A percentile compares a stretch with the other conserved stretches of the same genome.
These are phyloP conservation scores for Zygotorulaspora florentina DNA, from an alignment of 805 yeast genomes.

Conservation along the genomic window DNA sequence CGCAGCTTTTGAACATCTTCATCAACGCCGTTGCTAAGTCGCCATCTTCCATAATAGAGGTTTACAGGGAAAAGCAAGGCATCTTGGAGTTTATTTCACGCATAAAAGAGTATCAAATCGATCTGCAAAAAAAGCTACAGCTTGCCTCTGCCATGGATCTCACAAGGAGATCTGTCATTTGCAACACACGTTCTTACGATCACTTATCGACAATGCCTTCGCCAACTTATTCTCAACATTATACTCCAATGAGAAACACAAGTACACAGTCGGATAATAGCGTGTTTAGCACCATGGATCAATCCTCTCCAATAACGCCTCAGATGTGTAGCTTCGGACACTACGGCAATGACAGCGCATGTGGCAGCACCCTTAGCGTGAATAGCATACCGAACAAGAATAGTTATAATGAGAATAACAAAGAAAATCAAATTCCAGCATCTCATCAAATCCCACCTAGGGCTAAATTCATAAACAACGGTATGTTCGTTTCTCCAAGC, in stretches of 20 bases:
- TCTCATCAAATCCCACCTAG: constrained; percentile 27
- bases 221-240: constrained; percentile 29
- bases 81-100: constrained; percentile 22
- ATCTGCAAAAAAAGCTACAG: constrained; percentile 27
- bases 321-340: constrained; percentile 31
- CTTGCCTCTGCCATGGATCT: constrained; percentile 27
- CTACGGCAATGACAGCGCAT: constrained; percentile 25
- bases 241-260: constrained; percentile 33
- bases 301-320: constrained; percentile 34
- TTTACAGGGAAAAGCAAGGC: constrained; percentile 25
- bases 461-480: constrained; percentile 28
- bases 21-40: constrained; percentile 23
- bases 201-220: constrained; percentile 27
- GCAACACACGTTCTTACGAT: constrained; percentile 16
- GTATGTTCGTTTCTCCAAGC: constrained; percentile 28
- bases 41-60: constrained; percentile 25
- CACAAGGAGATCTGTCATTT: constrained; percentile 20
- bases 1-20: constrained; percentile 23
- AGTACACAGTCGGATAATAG: constrained; percentile 33
- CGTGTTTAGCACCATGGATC: constrained; percentile 27
- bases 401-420: constrained; percentile 17
- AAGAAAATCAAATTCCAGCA: constrained; percentile 25
- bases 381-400: constrained; percentile 24
- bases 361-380: constrained; percentile 29
- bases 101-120: constrained; percentile 21